Evolutionary conservation across 2,329 filamentous ascomycete species (phyloP), one percentile per base, ranked within the genome.

Genomic region (Xylaria sp.): DNA sequence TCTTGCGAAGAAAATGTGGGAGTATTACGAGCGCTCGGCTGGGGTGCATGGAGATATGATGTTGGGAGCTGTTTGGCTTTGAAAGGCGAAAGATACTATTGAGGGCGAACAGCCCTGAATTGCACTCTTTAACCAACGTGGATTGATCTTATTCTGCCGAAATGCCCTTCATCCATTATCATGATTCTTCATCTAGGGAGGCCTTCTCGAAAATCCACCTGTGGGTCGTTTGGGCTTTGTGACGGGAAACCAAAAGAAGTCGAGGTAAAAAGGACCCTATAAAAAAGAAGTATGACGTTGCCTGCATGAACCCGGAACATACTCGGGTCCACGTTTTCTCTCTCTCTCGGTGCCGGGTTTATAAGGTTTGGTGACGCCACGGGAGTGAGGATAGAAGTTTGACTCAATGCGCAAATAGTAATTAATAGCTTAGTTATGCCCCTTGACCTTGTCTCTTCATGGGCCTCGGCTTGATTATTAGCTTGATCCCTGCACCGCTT

Each of bases 71-170:
- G 60, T 64, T 61, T 48, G 64, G 70, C 64, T 65, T 61, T 70
- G 64, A 41, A 66, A 69, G 62, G 59, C 63, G 49, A 62, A 62
- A 62, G 67, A 72, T 69, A 72, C 52, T 61, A 31, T 64, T 49
- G 68, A 12, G n/a, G 71, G 66, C 62, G 69, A 64, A 70, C 63
- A 49, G 51, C 65, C 57, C 58, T 65, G 69, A 68, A 70, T 69
- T 69, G 71, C 71, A 72, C 74, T 76, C 71, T 70, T 72, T 74
- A 75, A 71, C 71, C 68, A 73, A 61, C 69, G 52, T 70, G 64
- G 70, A 72, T 68, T 56, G 68, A 69, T 68, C 25, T 64, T 67
- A 65, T 61, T 49, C 48, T 67, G 57, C 66, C 49, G 48, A 61
- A 60, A 55, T 62, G 55, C 54, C 57, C 36, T 71, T 51, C 61